Evolutionary conservation across 345 rosid genomes (phyloP), one percentile per base, ranked within the genome.

Genomic region (Populus ilicifolia): DNA sequence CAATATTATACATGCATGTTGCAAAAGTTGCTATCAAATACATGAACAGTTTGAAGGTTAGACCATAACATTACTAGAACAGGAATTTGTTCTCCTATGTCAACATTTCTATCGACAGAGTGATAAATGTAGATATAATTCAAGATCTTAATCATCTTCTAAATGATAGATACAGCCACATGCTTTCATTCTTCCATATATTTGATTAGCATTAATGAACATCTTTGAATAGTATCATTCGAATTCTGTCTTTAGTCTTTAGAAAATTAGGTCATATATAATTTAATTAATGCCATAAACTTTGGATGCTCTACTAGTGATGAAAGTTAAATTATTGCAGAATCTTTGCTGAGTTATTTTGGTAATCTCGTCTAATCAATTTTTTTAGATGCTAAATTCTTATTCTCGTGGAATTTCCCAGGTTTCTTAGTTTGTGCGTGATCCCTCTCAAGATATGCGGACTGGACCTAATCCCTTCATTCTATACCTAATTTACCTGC

Each of bases 331-430:
- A 5, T n/a, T 23, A 72, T 78, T 44, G 48, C 25, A 48, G 41
- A 74, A 77, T 71, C 64, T 65, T 54, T 72, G 72, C 72, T 78
- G 62, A 72, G 70, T 46, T 79, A 20, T 74, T 46, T 12, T 41
- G 4, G 25, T 7, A 9, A 10, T 56, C 33, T 16, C 50, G n/a
- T 29, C 67, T 23, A n/a, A 35, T 38, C 25, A 36, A 27, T 39
- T 74, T 78, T 38, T 54, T 72, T 11, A 77, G 80, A 83, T 79
- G 82, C 90, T 46, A 72, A 69, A 72, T 81, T 83, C 86, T 75
- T 82, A 70, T 87, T 73, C 83, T 73, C 62, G 33, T 29, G 64
- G 72, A 78, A 33, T 71, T 78, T 78, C 82, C 52, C 68, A 74
- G 75, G 79, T 46, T 74, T 80, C 72, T 29, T 81, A 67, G 82